Evolutionary conservation across 139 green algal genomes (phyloP).

Genomic region (Prasinococcaceae sp.): DNA sequence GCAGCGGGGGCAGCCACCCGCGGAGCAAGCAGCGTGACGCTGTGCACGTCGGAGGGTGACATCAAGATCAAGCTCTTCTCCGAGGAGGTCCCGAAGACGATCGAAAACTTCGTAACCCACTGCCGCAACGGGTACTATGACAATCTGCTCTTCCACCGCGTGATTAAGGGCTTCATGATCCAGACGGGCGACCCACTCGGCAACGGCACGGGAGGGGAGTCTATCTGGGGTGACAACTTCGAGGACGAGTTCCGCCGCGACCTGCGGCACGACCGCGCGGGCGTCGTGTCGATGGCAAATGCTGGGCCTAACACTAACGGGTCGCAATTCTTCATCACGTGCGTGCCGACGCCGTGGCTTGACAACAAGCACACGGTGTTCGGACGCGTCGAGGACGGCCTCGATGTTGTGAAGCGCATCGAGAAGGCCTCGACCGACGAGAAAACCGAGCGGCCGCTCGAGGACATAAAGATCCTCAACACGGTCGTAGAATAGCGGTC

Average conservation of each 20-base stretch:
- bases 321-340: constrained; percentile 72
- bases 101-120: constrained; percentile 98
- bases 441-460: no score
- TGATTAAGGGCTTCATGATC: constrained; percentile 98
- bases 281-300: constrained; percentile 69
- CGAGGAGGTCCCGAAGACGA: constrained; percentile 82
- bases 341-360: constrained; percentile 29
- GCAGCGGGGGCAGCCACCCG: not conserved
- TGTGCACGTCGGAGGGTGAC: constrained; percentile 70
- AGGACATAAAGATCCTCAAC: no score
- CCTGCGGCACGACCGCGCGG: constrained; percentile 55
- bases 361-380: constrained; percentile 35
- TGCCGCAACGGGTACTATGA: constrained; percentile 87
- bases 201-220: constrained; percentile 88
- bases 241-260: constrained; percentile 83
- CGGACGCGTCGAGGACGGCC: constrained; percentile 22
- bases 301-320: constrained; percentile 58
- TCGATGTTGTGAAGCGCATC: constrained; percentile 17
- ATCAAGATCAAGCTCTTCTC: constrained; percentile 82
- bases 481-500: no score
- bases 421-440: no score
- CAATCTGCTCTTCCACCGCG: constrained; percentile 79
- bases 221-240: constrained; percentile 95
- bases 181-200: constrained; percentile 67
- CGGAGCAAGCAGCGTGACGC: constrained; percentile 13